Evolutionary conservation across 805 yeast genomes (phyloP).

Genomic region (Kurtzmaniella cleridarum): DNA sequence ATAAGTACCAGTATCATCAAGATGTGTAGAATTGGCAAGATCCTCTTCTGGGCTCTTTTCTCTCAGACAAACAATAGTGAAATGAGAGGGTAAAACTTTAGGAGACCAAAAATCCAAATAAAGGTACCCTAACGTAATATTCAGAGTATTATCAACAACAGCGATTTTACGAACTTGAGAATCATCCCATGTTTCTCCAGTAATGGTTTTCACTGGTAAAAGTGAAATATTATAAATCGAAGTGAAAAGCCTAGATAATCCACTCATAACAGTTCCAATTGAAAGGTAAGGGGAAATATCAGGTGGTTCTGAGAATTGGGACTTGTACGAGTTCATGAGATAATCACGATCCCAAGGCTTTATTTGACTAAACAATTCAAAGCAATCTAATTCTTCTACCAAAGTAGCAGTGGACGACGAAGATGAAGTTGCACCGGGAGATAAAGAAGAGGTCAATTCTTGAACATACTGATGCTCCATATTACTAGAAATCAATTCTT

Average conservation of each 20-base stretch:
- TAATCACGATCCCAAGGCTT: slow-evolving; percentile 91
- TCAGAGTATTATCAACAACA: slow-evolving; percentile 55
- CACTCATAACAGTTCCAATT: slow-evolving; percentile 79
- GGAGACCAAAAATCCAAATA: slow-evolving; percentile 86
- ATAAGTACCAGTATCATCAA: slow-evolving; percentile 43
- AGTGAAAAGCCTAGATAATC: slow-evolving; percentile 66
- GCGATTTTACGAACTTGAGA: slow-evolving; percentile 77
- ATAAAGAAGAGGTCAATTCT: background rate
- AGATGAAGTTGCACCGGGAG: too few relatives aligned
- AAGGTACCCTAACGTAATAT: slow-evolving; percentile 64
- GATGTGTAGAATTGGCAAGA: slow-evolving; percentile 23
- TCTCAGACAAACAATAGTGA: slow-evolving; percentile 92
- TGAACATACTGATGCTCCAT: background rate
- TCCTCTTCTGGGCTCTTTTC: slow-evolving; percentile 45
- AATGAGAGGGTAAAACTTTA: slow-evolving; percentile 84
- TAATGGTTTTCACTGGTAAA: slow-evolving; percentile 53
- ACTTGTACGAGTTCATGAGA: slow-evolving; percentile 11
- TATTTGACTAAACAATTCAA: background rate
- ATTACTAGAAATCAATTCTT: slow-evolving; percentile 20
- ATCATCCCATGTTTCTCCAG: slow-evolving; percentile 82
- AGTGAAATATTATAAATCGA: slow-evolving; percentile 73
- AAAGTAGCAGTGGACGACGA: too few relatives aligned
- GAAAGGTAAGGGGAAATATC: slow-evolving; percentile 72
- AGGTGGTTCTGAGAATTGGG: slow-evolving; percentile 14
- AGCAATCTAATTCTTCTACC: background rate